Percentiles rank a stretch among this genome's conserved stretches.
Conservation (phyloP, 108 stramenopile genomes). For the Pinguiococcus pyrenoidosus region DNA sequence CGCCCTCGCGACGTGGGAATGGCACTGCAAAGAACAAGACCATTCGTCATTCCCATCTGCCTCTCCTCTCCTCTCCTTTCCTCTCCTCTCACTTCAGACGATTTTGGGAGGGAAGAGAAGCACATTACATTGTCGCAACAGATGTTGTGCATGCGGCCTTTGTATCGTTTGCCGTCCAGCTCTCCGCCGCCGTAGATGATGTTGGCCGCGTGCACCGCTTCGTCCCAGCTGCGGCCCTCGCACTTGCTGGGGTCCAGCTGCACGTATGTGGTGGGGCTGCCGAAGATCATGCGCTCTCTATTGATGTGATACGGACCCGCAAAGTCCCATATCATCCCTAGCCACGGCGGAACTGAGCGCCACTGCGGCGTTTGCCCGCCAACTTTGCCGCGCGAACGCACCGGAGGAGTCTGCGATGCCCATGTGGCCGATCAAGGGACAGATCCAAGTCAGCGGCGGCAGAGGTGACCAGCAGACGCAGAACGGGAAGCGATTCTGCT, state of each 20-base stretch:
- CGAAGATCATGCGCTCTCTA: slow-evolving; percentile 41
- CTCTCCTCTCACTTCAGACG: no score
- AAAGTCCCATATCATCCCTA: slow-evolving; percentile 78
- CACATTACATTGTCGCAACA: slow-evolving; percentile 95
- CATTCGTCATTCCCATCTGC: no score
- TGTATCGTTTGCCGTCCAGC: not conserved
- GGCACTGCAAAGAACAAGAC: no score
- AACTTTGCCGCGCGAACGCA: no score
- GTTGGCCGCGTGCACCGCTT: slow-evolving; percentile 62
- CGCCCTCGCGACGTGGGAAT: slow-evolving; percentile 84
- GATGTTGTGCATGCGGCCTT: slow-evolving; percentile 80
- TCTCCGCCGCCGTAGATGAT: slow-evolving; percentile 42
- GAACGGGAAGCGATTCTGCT: slow-evolving; percentile 6
- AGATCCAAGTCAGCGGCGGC: slow-evolving; percentile 69
- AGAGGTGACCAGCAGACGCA: slow-evolving; percentile 67
- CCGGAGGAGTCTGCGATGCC: slow-evolving; percentile 79
- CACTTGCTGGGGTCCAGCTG: slow-evolving; percentile 21
- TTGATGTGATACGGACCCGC: slow-evolving; percentile 82
- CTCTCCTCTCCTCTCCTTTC: no score
- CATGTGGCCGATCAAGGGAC: slow-evolving; percentile 89
- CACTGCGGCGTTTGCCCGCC: no score
- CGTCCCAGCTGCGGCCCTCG: slow-evolving; percentile 51
- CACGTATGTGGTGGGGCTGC: slow-evolving; percentile 32
- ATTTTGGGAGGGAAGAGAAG: no score
- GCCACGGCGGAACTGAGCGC: no score